Evolutionary conservation across 2,329 filamentous ascomycete genomes (phyloP), one percentile per base, ranked within the genome.

Genomic region (Diplodia intermedia): DNA sequence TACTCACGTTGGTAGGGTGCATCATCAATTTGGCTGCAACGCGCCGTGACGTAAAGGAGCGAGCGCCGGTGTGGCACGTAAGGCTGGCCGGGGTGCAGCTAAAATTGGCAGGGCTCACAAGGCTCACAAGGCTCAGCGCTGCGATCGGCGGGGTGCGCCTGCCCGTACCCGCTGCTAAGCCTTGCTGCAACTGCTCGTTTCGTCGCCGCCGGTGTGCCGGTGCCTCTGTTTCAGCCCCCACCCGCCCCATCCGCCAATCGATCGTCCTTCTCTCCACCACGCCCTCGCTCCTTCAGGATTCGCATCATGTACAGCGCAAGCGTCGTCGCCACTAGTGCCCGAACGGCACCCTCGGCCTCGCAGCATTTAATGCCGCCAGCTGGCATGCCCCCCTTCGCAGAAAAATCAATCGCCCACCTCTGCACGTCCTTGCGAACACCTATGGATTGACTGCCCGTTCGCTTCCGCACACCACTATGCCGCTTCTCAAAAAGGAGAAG

Each of bases 401-500:
- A 61, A 36, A 36, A 11, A 36, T 36, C 4, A 38, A 9, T 15
- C 29, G 38, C 18, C 29, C 9, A 31, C 15, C 31, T 38, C 47
- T 33, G n/a, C n/a, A n/a, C n/a, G n/a, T n/a, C n/a, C n/a, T n/a
- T n/a, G 14, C 40, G 12, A 31, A 36, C 3, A 12, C 18, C 43
- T 14, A 61, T 61, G 56, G 40, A 40, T n/a, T 31, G 31, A 12
- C 14, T n/a, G 18, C 56, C 23, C 8, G 15, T 9, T 14, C n/a
- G 23, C 5, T 61, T 3, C 9, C 40, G 23, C 57, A 1, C 20
- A n/a, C 29, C n/a, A 38, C 57, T 14, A 62, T 62, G 57, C 14
- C 43, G 29, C 29, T 62, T 6, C 57, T 50, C 26, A 62, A 62
- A 12, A 49, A 36, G 9, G 92, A 62, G 18, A 62, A 38, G 57